Evolutionary conservation across 768 basidiomycete genomes (phyloP).

Genomic region (Chalciporus pseudorubinellus): DNA sequence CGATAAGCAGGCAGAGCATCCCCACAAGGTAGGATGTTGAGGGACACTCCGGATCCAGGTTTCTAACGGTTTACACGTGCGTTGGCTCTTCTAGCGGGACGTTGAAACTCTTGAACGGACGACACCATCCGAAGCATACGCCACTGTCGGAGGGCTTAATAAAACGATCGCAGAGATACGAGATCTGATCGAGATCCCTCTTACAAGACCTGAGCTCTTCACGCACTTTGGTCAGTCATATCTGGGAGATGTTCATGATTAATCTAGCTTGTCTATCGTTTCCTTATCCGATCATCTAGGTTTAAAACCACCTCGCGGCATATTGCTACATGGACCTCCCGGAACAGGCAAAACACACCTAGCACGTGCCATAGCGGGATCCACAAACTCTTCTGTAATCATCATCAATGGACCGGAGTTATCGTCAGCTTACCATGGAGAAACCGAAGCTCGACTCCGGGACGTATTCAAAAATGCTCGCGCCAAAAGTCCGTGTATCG

Average conservation of each 20-base stretch:
- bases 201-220: conserved; percentile 80
- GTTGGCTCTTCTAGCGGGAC: conserved; percentile 36
- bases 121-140: conserved; percentile 59
- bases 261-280: conserved; percentile 1
- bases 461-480: conserved; percentile 87
- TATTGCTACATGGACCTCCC: conserved; percentile 92
- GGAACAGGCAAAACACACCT: conserved; percentile 98
- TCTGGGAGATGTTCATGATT: conserved; percentile 13
- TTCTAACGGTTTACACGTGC: conserved; percentile 16
- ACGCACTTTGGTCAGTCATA: conserved; percentile 59
- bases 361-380: conserved; percentile 89
- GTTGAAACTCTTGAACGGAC: conserved; percentile 47
- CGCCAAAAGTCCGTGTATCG: conserved; percentile 81
- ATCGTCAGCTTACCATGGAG: conserved; percentile 94
- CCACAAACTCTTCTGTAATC: conserved; percentile 83
- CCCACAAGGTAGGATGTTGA: conserved; percentile 34
- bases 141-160: conserved; percentile 82
- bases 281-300: conserved; percentile 40
- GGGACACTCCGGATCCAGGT: conserved; percentile 5
- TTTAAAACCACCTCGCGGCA: conserved; percentile 94
- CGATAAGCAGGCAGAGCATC: conserved; percentile 24
- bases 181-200: conserved; percentile 81
- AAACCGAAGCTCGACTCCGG: conserved; percentile 88
- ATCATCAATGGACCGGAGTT: conserved; percentile 95
- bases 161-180: conserved; percentile 85